Evolutionary conservation across 1,284 basidiomycete species (phyloP).

Genomic region (Xanthoconium separans): DNA sequence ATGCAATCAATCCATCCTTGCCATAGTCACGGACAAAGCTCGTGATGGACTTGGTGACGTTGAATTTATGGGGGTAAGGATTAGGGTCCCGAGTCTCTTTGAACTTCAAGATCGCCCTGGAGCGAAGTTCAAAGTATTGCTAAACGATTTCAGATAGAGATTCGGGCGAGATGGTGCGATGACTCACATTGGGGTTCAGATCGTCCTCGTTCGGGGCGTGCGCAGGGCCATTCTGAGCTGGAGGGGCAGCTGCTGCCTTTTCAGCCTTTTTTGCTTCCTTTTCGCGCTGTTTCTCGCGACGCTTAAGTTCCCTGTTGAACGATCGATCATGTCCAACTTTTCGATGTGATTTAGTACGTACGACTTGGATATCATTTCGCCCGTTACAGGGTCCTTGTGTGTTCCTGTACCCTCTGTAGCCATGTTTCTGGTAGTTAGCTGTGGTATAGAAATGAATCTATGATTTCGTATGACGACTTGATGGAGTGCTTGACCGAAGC

Average conservation of each 20-base stretch:
- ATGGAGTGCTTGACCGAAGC: constrained; percentile 15
- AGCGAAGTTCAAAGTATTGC: constrained; percentile 97
- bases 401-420: constrained; percentile 49
- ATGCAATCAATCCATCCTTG: constrained; percentile 62
- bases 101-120: constrained; percentile 83
- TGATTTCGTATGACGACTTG: constrained; percentile 1
- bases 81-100: constrained; percentile 85
- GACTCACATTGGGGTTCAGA: constrained; percentile 77
- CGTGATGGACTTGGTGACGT: constrained; percentile 81
- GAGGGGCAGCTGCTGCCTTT: constrained; percentile 57
- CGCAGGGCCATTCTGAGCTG: constrained; percentile 37
- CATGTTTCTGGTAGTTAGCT: constrained; percentile 39
- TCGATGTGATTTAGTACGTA: constrained; percentile 40
- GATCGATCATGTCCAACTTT: constrained; percentile 29
- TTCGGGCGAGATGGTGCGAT: not conserved
- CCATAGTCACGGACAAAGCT: constrained; percentile 81
- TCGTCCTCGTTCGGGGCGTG: constrained; percentile 66
- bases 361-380: constrained; percentile 95
- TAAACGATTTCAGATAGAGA: constrained; percentile 31
- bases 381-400: constrained; percentile 87
- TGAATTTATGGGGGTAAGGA: constrained; percentile 99
- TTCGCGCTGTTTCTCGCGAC: constrained; percentile 82
- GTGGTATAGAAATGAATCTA: constrained; percentile 6
- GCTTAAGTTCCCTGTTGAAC: constrained; percentile 81
- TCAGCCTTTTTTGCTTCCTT: constrained; percentile 85